A percentile compares a stretch with the other conserved stretches of the same genome.
phyloP scores from a whole-genome alignment of 129 eudicot species.

The Deinandra increscens region DNA sequence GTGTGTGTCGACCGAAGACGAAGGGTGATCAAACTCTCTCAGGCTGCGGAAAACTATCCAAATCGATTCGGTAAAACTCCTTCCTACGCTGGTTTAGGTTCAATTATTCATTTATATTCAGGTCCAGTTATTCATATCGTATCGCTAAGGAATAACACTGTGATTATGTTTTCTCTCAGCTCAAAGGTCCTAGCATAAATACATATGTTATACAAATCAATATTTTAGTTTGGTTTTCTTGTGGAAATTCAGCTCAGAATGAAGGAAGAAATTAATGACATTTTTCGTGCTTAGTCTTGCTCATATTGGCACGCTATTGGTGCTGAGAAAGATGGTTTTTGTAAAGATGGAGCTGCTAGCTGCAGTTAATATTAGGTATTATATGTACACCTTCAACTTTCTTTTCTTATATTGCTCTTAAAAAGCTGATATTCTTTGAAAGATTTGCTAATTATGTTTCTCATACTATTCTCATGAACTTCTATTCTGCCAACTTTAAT shows the following conservation, averaged over 20 bases:
- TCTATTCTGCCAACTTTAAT: not conserved
- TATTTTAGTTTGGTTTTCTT: slow-evolving; percentile 1
- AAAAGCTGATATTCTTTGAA: not conserved
- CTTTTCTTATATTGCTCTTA: not conserved
- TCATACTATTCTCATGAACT: not conserved
- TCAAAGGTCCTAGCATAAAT: too few relatives aligned
- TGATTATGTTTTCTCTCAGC: too few relatives aligned
- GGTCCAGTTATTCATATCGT: too few relatives aligned
- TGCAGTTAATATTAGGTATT: slow-evolving; percentile 78
- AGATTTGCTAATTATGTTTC: not conserved
- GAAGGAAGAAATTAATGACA: not conserved
- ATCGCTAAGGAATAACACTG: too few relatives aligned
- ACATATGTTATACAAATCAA: too few relatives aligned
- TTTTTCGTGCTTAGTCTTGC: slow-evolving; percentile 58
- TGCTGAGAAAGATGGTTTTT: slow-evolving; percentile 84
- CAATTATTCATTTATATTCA: too few relatives aligned
- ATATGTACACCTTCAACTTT: not conserved
- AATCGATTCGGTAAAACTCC: too few relatives aligned
- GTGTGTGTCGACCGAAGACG: too few relatives aligned
- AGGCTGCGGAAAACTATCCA: too few relatives aligned
- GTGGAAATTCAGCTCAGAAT: not conserved
- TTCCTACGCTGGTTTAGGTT: too few relatives aligned
- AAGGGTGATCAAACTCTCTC: too few relatives aligned
- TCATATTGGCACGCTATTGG: slow-evolving; percentile 74
- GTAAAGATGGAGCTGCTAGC: slow-evolving; percentile 89